Evolutionary conservation across 2,329 filamentous ascomycete genomes (phyloP), one percentile per base, ranked within the genome.

Genomic region (Colletotrichum lentis): DNA sequence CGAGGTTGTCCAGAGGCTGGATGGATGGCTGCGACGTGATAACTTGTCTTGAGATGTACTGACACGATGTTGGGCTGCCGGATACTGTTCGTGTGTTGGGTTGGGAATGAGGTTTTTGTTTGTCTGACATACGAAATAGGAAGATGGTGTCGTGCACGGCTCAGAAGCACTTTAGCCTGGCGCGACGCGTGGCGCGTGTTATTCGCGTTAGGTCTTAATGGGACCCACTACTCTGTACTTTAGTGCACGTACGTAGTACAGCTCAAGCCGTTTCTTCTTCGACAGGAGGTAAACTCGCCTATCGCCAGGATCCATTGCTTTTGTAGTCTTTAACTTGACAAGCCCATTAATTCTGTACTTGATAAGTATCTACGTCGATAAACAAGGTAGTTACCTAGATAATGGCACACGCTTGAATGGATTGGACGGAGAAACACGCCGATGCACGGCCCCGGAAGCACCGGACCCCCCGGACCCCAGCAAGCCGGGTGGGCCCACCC

Each of bases 141-240:
- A 18, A 27, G 8, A 18, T 49, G 5, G 16, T 12, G 54, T 27
- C 16, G n/a, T n/a, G n/a, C n/a, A 27, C 35, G 18, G 16, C 14
- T 20, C 14, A 5, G 16, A 55, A 27, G 20, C 16, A 43, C 37
- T 50, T 20, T 27, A 41, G 44, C 22, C 5, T 3, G 46, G 35
- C 57, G 57, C 35, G 47, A 22, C 57, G 57, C 57, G 57, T 4
- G 16, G 10, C 57, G 57, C 57, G 57, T 18, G 3, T 5, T 22
- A 46, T 41, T 24, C 57, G 44, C 31, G 2, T 31, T n/a, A n/a
- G 6, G n/a, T 22, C 20, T 59, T 37, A 49, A 59, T 49, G 44
- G 20, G 55, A 22, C 10, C 44, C 44, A 49, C 20, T 12, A 46
- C n/a, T 14, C 10, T n/a, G n/a, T n/a, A n/a, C n/a, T n/a, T n/a